Percentiles rank a stretch among this genome's conserved stretches.
phyloP scores from a whole-genome alignment of 495 filamentous ascomycete genomes.

The Wilcoxina mikolae region DNA sequence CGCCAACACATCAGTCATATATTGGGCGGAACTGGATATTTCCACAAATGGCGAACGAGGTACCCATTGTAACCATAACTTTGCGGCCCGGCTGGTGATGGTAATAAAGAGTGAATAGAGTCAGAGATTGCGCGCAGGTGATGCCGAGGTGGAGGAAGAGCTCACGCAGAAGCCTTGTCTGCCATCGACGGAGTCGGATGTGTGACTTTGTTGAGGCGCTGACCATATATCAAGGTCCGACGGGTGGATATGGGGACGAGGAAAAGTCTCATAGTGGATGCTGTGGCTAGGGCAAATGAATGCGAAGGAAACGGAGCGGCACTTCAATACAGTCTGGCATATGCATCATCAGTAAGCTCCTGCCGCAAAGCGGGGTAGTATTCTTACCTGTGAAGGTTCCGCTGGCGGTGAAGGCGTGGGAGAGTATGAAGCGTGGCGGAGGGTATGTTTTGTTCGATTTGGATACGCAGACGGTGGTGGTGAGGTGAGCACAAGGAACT shows the following conservation, averaged over 20 bases:
- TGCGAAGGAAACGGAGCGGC: no score
- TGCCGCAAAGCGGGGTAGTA: no score
- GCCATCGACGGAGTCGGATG: slow-evolving; percentile 20
- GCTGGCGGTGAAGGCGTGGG: no score
- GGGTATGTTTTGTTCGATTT: no score
- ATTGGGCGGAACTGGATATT: no score
- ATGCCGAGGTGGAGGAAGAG: slow-evolving; percentile 3
- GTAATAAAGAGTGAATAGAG: background rate
- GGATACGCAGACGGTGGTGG: no score
- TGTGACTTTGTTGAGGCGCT: slow-evolving; percentile 42
- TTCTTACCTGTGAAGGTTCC: no score
- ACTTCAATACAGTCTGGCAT: no score
- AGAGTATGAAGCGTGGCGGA: no score
- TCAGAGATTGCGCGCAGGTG: background rate
- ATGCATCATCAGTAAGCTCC: no score
- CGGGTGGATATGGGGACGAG: slow-evolving; percentile 86
- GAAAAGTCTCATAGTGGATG: slow-evolving; percentile 65
- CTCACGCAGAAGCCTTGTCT: slow-evolving; percentile 25
- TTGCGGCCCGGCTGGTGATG: slow-evolving; percentile 52
- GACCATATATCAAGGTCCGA: slow-evolving; percentile 85
- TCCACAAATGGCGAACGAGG: slow-evolving; percentile 36
- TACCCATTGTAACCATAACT: slow-evolving; percentile 53
- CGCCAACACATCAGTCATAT: background rate
- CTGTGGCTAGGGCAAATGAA: no score
- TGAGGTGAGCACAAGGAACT: no score